These are phyloP conservation scores for Ramichloridium luteum DNA, from an alignment of 2,329 filamentous ascomycete genomes.

Conservation along the genomic window DNA sequence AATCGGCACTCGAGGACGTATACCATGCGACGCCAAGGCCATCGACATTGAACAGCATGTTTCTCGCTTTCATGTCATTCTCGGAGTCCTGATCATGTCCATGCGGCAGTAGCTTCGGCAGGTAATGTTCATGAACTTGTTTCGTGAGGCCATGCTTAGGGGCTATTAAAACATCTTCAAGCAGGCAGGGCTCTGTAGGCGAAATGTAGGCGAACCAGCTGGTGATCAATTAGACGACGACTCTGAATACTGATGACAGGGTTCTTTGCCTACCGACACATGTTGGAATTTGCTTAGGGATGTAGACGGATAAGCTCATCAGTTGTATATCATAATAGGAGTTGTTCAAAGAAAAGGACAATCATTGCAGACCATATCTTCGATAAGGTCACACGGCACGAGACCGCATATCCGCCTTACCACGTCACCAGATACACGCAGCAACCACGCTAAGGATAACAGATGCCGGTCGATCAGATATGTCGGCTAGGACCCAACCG, in stretches of 20 bases:
- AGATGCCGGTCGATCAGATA: no score
- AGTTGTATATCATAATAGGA: no score
- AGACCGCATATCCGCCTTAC: no score
- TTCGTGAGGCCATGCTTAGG: conserved; percentile 33
- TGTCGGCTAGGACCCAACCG: no score
- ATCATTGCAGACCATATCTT: no score
- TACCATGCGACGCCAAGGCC: conserved; percentile 46
- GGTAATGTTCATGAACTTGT: conserved; percentile 41
- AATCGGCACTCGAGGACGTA: conserved; percentile 33
- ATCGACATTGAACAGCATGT: conserved; percentile 43
- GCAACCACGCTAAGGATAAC: no score
- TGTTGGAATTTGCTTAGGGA: no score
- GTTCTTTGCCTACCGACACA: background rate
- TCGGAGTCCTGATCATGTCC: conserved; percentile 32
- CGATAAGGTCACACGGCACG: no score
- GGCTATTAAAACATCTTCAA: conserved; percentile 42
- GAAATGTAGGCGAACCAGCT: conserved; percentile 48
- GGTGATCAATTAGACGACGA: conserved; percentile 5
- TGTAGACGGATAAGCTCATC: no score
- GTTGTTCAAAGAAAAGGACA: no score
- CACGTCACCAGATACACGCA: no score
- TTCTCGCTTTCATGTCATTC: conserved; percentile 36
- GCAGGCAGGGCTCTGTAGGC: conserved; percentile 39
- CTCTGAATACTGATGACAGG: background rate
- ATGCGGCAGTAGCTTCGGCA: conserved; percentile 41